Evolutionary conservation across 2,329 filamentous ascomycete species (phyloP).

Genomic region (Westerdykella ornata): DNA sequence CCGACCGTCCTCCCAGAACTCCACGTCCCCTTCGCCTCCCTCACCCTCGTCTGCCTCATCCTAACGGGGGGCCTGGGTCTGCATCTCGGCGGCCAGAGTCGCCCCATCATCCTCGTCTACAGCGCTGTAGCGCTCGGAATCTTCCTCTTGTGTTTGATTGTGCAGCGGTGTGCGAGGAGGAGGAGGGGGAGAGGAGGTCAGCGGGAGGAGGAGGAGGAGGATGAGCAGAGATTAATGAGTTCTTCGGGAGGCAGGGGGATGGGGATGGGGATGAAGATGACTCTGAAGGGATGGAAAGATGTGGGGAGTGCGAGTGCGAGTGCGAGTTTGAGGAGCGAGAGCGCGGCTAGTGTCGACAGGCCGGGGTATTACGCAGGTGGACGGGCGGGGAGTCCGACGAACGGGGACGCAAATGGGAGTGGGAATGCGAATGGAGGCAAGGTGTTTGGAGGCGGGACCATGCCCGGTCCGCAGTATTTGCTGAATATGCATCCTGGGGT

Average conservation of each 20-base stretch:
- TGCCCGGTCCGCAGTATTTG: conserved; percentile 34
- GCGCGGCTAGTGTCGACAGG: background rate
- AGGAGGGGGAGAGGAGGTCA: conserved; percentile 21
- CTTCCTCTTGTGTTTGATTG: conserved; percentile 15
- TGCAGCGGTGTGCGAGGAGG: conserved; percentile 22
- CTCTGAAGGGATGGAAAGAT: no score
- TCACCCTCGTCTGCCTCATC: conserved; percentile 22
- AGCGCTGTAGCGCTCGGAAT: conserved; percentile 20
- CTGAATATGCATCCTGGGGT: conserved; percentile 36
- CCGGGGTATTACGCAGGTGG: no score
- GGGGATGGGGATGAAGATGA: background rate
- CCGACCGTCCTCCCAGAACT: conserved; percentile 35
- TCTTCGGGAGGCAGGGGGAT: background rate
- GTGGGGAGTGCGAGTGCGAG: no score
- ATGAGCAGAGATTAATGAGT: conserved; percentile 21
- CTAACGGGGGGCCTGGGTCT: conserved; percentile 32
- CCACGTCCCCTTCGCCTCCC: conserved; percentile 40
- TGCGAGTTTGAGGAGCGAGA: background rate
- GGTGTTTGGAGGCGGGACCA: conserved; percentile 26
- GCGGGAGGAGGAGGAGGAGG: conserved; percentile 10
- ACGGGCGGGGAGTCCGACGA: conserved; percentile 6
- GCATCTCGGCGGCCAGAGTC: conserved; percentile 19
- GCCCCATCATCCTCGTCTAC: conserved; percentile 24
- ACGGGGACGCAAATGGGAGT: conserved; percentile 8
- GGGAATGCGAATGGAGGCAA: conserved; percentile 5